Base-by-base conservation (phyloP, 768 basidiomycete species). In the Trametes cingulata region DNA sequence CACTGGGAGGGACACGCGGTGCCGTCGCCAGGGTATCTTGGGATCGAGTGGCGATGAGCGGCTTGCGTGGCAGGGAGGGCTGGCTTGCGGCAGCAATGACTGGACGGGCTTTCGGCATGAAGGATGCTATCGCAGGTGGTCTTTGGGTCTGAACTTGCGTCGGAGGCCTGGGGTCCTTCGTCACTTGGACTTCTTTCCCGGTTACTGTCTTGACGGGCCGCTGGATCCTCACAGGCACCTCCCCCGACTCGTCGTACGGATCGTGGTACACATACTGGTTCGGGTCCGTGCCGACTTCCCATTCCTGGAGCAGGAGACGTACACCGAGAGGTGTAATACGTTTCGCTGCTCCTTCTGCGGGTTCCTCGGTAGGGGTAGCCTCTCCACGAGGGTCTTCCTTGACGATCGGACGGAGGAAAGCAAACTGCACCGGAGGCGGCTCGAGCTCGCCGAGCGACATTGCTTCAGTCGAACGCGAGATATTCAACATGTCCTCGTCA, bases 251-350 rank as follows among this genome's bases (percentile, higher is more conserved):
- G 45, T 75, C 76, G 67, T 88, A 90, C 0, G 82, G 82, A 63
- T 90, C 85, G 10, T 62, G 69, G 66, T 84, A 88, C 2, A 68
- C 65, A 63, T 83, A 87, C 6, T 77, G 68, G 2, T 75, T 71
- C 3, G 84, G 82, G 69, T 85, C 75, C 2, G 73, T 63, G 13
- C 86, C 84, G 22, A 82, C 60, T 50, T 82, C 77, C 91, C 91
- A 93, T 42, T 88, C 87, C 56, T 81, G 78, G 56, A 93, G 71
- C 40, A 93, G 76, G 20, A 86, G 75, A 27, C 86, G 78, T 10
- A 87, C 84, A 2, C 87, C 87, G 3, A 78, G 70, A 0, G 68
- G 73, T 19, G 79, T 63, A 25, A 64, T 59, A 13, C 59, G 25
- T 15, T 69, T 63, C 15, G 65, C 61, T 20, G 58, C 14, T 43